These are phyloP conservation scores for Tricholoma saponaceum DNA, from an alignment of 768 basidiomycete species.

Conservation along the genomic window DNA sequence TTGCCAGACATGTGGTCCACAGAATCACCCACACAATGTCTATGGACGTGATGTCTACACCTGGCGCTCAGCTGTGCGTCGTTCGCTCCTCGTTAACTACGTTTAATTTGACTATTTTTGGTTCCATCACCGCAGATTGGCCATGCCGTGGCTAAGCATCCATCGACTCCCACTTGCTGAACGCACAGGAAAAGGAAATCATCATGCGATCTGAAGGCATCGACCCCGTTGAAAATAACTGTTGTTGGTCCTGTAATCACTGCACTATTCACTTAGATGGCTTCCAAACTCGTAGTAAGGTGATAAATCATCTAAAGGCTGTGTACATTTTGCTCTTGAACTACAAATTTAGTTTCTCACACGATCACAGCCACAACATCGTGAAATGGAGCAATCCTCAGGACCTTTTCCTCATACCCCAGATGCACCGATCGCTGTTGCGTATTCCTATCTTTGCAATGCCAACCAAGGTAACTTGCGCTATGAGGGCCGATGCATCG, in stretches of 20 bases:
- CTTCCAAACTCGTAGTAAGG: not conserved
- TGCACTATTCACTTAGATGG: not conserved
- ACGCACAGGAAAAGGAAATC: not conserved
- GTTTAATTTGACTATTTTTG: not conserved
- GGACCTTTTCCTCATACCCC: too few species aligned
- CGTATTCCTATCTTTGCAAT: too few species aligned
- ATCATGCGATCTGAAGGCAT: not conserved
- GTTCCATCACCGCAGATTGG: not conserved
- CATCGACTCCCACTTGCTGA: not conserved
- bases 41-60: not conserved
- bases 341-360: too few species aligned
- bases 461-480: too few species aligned
- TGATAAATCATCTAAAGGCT: not conserved
- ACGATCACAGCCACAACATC: too few species aligned
- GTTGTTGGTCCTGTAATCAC: constrained; percentile 8
- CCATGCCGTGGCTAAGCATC: not conserved
- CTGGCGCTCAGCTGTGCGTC: constrained; percentile 12
- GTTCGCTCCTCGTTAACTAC: not conserved
- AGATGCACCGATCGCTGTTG: too few species aligned
- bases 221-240: not conserved
- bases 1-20: not conserved
- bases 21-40: too few species aligned
- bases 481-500: too few species aligned
- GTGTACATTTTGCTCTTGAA: too few species aligned
- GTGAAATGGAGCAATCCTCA: too few species aligned